Evolutionary conservation across 352 stramenopile genomes (phyloP), one percentile per base, ranked within the genome.

Genomic region (Phytophthora kernoviae): DNA sequence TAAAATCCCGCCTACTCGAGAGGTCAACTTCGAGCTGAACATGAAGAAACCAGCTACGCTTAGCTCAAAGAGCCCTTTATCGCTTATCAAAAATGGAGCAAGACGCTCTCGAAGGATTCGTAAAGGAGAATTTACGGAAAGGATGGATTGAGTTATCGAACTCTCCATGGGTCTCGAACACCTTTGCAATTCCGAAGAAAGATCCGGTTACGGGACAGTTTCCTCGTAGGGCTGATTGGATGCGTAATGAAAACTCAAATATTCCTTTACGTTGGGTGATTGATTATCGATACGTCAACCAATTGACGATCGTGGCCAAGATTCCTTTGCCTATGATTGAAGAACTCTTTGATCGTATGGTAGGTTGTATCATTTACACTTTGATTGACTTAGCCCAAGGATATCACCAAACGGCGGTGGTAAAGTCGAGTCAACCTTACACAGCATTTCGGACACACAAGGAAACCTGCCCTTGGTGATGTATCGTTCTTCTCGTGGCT

Each of bases 81-180:
- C 42, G 49, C 8, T 30, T 65, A 21, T 46, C 53, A 21, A 60
- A 60, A 27, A 53, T 53, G 53, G 53, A 60, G 49, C 41, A 60
- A 14, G 32, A 60, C 39, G 42, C 53, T 12, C 41, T 60, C 21
- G 53, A 52, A 11, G 30, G 46, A 18, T 58, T 65, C 30, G 50
- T 60, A n/a, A 50, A 52, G 5, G 43, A 60, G 2, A 55, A 58
- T 22, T 22, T 67, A 21, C 17, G 40, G 27, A 61, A 61, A 15
- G 49, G 45, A 5, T 67, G 58, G 39, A 62, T 61, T 21, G 36
- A 58, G 18, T 24, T 64, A 4, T 59, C 52, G 1, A 20, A 59
- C 11, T 51, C 40, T 1, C 52, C 54, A 2, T 54, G 32, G 43
- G 34, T 64, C 14, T 56, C 44, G 18, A 64, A 62, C 17, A 62